These are phyloP conservation scores for Pestalotiopsis fici DNA, from an alignment of 2,329 filamentous ascomycete species.

Conservation along the genomic window DNA sequence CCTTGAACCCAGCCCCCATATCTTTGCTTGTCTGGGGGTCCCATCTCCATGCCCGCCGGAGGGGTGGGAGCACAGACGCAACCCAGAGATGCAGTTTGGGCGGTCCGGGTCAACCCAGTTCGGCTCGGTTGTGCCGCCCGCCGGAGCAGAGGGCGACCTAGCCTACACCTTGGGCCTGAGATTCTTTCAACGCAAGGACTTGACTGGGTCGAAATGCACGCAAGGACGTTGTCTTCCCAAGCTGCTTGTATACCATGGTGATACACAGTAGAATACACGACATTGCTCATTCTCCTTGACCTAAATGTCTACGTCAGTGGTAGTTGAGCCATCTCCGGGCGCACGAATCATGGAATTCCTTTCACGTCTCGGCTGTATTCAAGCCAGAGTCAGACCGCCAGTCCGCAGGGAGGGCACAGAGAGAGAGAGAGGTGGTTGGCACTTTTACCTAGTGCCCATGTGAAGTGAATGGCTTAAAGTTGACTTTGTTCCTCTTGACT, in stretches of 20 bases:
- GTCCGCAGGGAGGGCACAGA: background rate
- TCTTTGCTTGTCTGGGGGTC: background rate
- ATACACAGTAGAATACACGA: background rate
- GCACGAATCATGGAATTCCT: background rate
- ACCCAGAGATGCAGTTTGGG: background rate
- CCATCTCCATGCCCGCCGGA: background rate
- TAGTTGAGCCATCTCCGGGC: background rate
- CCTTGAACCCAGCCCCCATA: background rate
- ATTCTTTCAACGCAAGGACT: too few relatives aligned
- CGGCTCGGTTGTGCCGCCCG: background rate
- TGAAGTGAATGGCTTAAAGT: background rate
- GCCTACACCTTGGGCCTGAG: too few relatives aligned
- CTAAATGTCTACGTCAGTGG: background rate
- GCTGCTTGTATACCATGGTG: background rate
- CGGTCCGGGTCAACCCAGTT: background rate
- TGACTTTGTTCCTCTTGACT: background rate
- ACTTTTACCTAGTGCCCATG: background rate
- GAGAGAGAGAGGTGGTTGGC: background rate
- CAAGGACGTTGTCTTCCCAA: background rate
- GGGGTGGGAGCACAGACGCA: background rate
- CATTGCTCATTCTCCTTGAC: background rate
- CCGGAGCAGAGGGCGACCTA: background rate
- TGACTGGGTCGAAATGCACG: background rate
- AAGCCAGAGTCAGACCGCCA: background rate
- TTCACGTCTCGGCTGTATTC: too few relatives aligned